Conservation (phyloP, 768 basidiomycete genomes). For the Tricholoma saponaceum region DNA sequence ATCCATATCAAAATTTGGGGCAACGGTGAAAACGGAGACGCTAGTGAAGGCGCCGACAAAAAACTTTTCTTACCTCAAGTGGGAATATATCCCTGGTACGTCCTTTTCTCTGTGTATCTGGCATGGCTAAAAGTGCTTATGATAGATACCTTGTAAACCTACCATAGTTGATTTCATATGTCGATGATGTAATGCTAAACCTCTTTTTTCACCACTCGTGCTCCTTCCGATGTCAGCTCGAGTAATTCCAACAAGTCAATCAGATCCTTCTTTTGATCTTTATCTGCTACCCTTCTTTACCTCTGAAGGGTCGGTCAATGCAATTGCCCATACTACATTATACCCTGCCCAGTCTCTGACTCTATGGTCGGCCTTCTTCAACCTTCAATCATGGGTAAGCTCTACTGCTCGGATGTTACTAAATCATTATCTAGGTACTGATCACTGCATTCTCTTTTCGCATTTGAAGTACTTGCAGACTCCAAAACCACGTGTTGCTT, state of each 20-base stretch:
- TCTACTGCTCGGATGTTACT: neutral
- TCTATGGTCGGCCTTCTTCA: constrained; percentile 63
- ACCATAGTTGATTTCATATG: no score
- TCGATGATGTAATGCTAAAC: constrained; percentile 62
- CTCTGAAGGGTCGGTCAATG: constrained; percentile 41
- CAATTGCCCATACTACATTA: constrained; percentile 43
- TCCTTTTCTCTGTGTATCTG: neutral
- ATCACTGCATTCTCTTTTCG: constrained; percentile 5
- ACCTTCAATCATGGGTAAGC: constrained; percentile 76
- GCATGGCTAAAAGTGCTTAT: neutral
- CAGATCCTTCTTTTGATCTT: constrained; percentile 61
- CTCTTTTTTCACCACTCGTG: constrained; percentile 58
- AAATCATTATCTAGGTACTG: neutral
- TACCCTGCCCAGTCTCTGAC: constrained; percentile 36
- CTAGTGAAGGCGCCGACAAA: no score
- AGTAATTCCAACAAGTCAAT: constrained; percentile 45
- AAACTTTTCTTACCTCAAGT: neutral
- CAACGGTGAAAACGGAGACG: no score
- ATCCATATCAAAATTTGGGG: no score
- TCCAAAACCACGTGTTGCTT: constrained; percentile 78
- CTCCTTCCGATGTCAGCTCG: constrained; percentile 63
- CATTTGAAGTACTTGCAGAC: constrained; percentile 74
- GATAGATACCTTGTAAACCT: neutral
- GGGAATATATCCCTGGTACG: neutral
- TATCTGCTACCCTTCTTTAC: constrained; percentile 54